Evolutionary conservation across 352 stramenopile genomes (phyloP), one percentile per base, ranked within the genome.

Genomic region (Globisporangium ultimum): DNA sequence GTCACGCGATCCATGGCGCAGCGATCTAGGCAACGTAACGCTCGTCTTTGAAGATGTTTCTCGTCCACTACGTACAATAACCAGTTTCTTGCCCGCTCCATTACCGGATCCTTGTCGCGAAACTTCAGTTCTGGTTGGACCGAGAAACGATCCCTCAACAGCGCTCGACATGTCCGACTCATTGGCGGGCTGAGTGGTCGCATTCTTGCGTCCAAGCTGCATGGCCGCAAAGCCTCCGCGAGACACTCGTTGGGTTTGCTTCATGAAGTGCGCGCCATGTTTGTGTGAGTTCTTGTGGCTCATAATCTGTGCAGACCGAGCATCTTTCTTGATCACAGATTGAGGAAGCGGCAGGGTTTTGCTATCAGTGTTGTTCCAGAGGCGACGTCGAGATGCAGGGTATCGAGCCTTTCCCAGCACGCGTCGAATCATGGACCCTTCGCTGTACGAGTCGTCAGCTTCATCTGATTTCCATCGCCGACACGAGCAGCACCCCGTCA

Each of bases 221-320:
- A 57, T 51, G 17, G 51, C 60, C 22, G 66, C 67, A 47, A 78
- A 67, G 38, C 81, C 80, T 57, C 77, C 70, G 54, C 60, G 66
- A 0, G 70, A 65, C 64, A 93, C 76, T 11, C 83, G 77, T 48
- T 90, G 80, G 0, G 76, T 89, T 58, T 88, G 79, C 57, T 82
- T 67, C 15, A 91, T 76, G 61, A 93, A 91, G 20, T 78, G 69
- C 48, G 57, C 60, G 18, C 74, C 83, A 47, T 90, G 75, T 58
- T 93, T 85, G 21, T 74, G 67, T 17, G 73, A 86, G 71, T 89
- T 93, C 67, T 93, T 93, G 67, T 90, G 79, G 36, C 77, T 80
- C 46, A 76, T 69, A 54, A 93, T 89, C 18, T 78, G 68, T 9
- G 83, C 80, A 15, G 58, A 36, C 24, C 70, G 73, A 32, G 82